Conservation (phyloP, 169 alveolate genomes). For the Cryptosporidium sp. region DNA sequence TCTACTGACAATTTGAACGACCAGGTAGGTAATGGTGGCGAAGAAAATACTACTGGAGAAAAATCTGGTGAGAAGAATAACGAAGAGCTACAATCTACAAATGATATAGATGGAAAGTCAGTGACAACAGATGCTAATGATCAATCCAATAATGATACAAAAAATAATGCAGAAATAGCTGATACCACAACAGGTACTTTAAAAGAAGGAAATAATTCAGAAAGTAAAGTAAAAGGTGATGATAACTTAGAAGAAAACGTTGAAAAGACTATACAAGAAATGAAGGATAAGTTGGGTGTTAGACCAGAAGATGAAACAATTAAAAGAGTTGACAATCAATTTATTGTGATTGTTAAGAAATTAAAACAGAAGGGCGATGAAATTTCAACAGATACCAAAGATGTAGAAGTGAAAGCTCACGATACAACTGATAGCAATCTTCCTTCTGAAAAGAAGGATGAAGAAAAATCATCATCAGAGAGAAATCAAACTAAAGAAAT, state of each 20-base stretch:
- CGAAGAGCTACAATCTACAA: background rate
- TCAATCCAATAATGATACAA: background rate
- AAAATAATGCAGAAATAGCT: background rate
- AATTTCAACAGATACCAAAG: conserved; percentile 20
- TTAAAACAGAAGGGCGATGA: background rate
- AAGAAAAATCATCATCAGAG: background rate
- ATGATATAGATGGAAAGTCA: background rate
- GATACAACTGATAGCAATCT: background rate
- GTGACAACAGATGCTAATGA: background rate
- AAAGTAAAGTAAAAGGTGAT: background rate
- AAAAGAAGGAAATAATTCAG: background rate
- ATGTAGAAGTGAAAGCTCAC: conserved; percentile 5
- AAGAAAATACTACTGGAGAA: background rate
- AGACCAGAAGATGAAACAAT: background rate
- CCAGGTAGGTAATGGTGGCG: background rate
- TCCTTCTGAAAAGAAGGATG: background rate
- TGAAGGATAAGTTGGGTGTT: conserved; percentile 24
- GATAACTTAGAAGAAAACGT: background rate
- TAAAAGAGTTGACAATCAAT: conserved; percentile 10
- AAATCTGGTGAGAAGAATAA: background rate
- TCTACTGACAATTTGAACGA: background rate
- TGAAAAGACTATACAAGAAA: conserved; percentile 15
- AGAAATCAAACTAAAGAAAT: background rate
- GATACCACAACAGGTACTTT: background rate
- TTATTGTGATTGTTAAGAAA: conserved; percentile 15